A percentile compares a stretch with the other conserved stretches of the same genome.
Conservation (phyloP, 2,329 filamentous ascomycete genomes). For the Fusarium buharicum region DNA sequence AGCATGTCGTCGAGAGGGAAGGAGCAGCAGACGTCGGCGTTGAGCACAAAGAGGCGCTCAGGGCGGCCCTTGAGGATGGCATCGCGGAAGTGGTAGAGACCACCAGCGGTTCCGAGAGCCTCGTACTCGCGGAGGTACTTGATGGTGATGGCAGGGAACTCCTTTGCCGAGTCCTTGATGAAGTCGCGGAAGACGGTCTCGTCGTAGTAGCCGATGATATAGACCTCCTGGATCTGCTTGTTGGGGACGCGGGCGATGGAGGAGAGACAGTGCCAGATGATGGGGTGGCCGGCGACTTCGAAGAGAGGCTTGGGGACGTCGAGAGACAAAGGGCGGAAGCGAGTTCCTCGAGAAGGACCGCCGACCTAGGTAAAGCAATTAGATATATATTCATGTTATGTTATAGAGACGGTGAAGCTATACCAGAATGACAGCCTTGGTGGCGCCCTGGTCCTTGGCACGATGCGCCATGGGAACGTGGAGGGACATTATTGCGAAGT, state of each 20-base stretch:
- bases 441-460: constrained; percentile 67
- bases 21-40: constrained; percentile 98
- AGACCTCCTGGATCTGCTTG: constrained; percentile 85
- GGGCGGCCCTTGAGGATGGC: constrained; percentile 95
- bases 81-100: constrained; percentile 99
- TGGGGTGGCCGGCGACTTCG: constrained; percentile 96
- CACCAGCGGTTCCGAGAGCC: constrained; percentile 93
- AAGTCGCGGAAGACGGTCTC: constrained; percentile 97
- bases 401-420: constrained; percentile 31
- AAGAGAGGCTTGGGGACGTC: constrained; percentile 99
- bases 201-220: constrained; percentile 99
- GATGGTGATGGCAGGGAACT: constrained; percentile 85
- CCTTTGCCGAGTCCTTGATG: constrained; percentile 87
- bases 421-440: constrained; percentile 96
- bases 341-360: constrained; percentile 92
- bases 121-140: constrained; percentile 98
- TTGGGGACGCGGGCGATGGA: constrained; percentile 90
- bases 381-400: constrained; percentile 30
- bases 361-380: constrained; percentile 73
- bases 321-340: constrained; percentile 93
- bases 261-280: constrained; percentile 97
- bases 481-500: constrained; percentile 60
- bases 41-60: constrained; percentile 95
- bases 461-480: constrained; percentile 65
- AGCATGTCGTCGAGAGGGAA: constrained; percentile 98